phyloP scores from a whole-genome alignment of 257 asterid genomes.

The Oldenlandia corymbosa region DNA sequence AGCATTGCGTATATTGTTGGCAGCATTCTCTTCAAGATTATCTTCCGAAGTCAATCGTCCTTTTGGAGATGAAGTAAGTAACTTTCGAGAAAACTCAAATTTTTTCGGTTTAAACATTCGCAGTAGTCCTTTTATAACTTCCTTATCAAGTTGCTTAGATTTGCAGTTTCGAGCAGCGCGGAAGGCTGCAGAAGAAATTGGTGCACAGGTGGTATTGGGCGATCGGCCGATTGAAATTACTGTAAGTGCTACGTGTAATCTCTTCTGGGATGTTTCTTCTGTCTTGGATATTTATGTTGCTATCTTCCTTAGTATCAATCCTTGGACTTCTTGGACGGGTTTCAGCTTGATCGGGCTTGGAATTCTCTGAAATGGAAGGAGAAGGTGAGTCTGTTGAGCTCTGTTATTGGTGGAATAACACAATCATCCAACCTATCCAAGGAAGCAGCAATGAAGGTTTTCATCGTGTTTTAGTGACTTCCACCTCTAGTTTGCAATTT shows the following conservation, averaged over 20 bases:
- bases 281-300: background rate
- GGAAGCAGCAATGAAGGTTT: constrained; percentile 44
- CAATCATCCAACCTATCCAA: constrained; percentile 44
- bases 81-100: background rate
- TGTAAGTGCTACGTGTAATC: constrained; percentile 31
- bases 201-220: constrained; percentile 88
- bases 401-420: constrained; percentile 59
- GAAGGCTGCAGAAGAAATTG: constrained; percentile 72
- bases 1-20: constrained; percentile 72
- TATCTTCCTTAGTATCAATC: too few species aligned
- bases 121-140: background rate
- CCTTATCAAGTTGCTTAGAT: background rate
- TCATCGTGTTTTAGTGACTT: background rate
- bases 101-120: background rate
- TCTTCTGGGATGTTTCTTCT: background rate
- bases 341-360: constrained; percentile 95
- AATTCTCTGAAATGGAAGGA: constrained; percentile 67
- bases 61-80: constrained; percentile 78
- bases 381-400: constrained; percentile 52
- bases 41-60: constrained; percentile 67
- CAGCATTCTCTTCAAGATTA: constrained; percentile 73
- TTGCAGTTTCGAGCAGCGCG: constrained; percentile 90
- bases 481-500: background rate
- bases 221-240: constrained; percentile 94
- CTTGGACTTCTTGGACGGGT: too few species aligned